Conservation (phyloP, 331 rosid genomes). For the Quercus phellos region DNA sequence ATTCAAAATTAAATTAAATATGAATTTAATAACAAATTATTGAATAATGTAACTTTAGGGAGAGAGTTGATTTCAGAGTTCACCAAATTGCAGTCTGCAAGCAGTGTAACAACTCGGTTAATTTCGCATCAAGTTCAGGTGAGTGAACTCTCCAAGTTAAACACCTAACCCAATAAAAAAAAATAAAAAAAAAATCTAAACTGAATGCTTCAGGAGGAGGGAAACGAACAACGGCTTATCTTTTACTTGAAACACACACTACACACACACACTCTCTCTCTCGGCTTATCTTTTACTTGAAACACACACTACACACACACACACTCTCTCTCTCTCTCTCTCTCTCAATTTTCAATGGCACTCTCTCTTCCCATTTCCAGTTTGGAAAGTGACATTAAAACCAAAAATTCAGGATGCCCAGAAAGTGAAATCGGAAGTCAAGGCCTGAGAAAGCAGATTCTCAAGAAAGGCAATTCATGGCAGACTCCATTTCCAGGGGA, state of each 20-base stretch:
- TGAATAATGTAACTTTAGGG: accelerated
- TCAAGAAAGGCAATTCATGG: constrained; percentile 49
- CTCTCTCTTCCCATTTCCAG: constrained; percentile 16
- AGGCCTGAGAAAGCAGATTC: constrained; percentile 53
- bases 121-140: background rate
- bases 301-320: constrained; percentile 1
- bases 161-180: background rate
- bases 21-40: too few relatives aligned
- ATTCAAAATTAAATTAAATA: too few relatives aligned
- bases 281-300: constrained; percentile 38
- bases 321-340: background rate
- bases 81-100: too few relatives aligned
- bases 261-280: background rate
- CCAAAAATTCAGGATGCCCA: too few relatives aligned
- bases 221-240: constrained; percentile 56
- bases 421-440: constrained; percentile 38
- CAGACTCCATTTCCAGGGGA: constrained; percentile 62
- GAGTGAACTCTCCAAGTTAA: background rate
- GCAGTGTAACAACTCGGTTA: background rate
- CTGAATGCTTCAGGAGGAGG: background rate
- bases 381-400: constrained; percentile 10
- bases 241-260: constrained; percentile 12
- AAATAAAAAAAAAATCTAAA: background rate
- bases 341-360: constrained; percentile 23
- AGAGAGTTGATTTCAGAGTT: too few relatives aligned